These are phyloP conservation scores for Talaromyces sp. DNA, from an alignment of 2,329 filamentous ascomycete genomes.

Conservation along the genomic window DNA sequence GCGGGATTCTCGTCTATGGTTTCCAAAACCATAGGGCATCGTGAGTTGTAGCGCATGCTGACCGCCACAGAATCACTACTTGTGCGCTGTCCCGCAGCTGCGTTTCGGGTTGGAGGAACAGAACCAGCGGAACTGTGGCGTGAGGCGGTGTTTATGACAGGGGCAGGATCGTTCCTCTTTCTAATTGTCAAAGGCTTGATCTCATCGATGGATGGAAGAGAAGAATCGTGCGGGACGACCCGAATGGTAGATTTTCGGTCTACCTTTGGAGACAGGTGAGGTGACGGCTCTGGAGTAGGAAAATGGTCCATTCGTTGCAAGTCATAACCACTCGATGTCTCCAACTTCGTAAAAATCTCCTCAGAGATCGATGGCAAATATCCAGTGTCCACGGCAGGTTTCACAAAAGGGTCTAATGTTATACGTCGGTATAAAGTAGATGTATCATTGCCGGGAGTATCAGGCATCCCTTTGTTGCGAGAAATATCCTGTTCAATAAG, in stretches of 20 bases:
- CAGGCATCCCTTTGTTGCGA: slow-evolving; percentile 8
- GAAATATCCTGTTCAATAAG: slow-evolving; percentile 43
- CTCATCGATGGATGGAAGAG: slow-evolving; percentile 33
- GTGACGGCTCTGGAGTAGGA: slow-evolving; percentile 5
- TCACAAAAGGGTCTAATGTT: slow-evolving; percentile 15
- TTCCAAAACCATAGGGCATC: slow-evolving; percentile 29
- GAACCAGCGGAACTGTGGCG: slow-evolving; percentile 11
- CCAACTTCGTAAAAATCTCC: slow-evolving; percentile 27
- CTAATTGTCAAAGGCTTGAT: slow-evolving; percentile 52
- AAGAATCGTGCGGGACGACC: slow-evolving; percentile 49
- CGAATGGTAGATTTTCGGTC: slow-evolving; percentile 47
- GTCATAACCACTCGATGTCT: slow-evolving; percentile 9
- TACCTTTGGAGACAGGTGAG: slow-evolving; percentile 2
- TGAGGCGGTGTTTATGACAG: slow-evolving; percentile 11
- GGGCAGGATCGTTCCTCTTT: slow-evolving; percentile 33
- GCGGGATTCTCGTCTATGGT: slow-evolving; percentile 38
- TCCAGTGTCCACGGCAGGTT: slow-evolving; percentile 12
- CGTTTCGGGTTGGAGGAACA: slow-evolving; percentile 7
- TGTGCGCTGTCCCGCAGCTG: slow-evolving; percentile 11
- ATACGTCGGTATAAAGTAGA: slow-evolving; percentile 1
- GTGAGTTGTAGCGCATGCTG: slow-evolving; percentile 18
- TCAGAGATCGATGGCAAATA: slow-evolving; percentile 49
- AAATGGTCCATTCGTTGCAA: slow-evolving; percentile 9
- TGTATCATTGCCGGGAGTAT: not conserved
- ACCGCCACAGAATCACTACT: slow-evolving; percentile 15